Conservation (phyloP, 1,284 basidiomycete genomes). For the Irpex sp. region DNA sequence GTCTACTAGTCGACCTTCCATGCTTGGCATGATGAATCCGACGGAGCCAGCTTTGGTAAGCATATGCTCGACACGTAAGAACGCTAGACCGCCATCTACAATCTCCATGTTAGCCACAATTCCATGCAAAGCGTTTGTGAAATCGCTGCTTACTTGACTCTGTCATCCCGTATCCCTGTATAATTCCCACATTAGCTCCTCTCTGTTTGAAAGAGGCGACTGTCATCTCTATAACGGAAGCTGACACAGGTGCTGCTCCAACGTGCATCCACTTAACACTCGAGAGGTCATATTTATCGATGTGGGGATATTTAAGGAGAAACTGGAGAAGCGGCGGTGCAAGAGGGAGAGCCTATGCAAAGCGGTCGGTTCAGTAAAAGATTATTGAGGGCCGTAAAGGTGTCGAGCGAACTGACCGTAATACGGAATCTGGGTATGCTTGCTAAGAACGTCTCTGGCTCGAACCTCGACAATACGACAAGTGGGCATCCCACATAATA, state of each 20-base stretch:
- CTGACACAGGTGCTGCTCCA: conserved; percentile 9
- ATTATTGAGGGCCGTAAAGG: conserved; percentile 25
- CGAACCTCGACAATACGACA: conserved; percentile 70
- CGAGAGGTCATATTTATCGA: conserved; percentile 3
- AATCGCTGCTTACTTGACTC: conserved; percentile 8
- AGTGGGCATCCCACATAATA: conserved; percentile 55
- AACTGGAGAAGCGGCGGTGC: neutral
- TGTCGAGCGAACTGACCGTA: conserved; percentile 34
- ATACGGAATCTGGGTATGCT: conserved; percentile 64
- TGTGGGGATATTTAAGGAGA: neutral
- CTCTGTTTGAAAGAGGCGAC: neutral
- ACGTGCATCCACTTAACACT: conserved; percentile 1
- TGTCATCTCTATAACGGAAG: neutral
- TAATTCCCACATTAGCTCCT: neutral
- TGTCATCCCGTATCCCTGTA: conserved; percentile 6
- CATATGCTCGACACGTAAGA: conserved; percentile 2
- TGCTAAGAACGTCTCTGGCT: conserved; percentile 66
- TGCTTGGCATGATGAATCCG: conserved; percentile 44
- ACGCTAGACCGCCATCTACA: conserved; percentile 3
- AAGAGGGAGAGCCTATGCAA: conserved; percentile 31
- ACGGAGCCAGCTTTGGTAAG: conserved; percentile 22
- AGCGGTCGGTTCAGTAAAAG: conserved; percentile 64
- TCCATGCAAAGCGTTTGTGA: too few species aligned
- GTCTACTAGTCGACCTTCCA: conserved; percentile 42
- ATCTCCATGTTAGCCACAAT: neutral